A percentile compares a stretch with the other conserved stretches of the same genome.
phyloP scores from a whole-genome alignment of 2,329 filamentous ascomycete genomes.

The Cladosporium sp. region DNA sequence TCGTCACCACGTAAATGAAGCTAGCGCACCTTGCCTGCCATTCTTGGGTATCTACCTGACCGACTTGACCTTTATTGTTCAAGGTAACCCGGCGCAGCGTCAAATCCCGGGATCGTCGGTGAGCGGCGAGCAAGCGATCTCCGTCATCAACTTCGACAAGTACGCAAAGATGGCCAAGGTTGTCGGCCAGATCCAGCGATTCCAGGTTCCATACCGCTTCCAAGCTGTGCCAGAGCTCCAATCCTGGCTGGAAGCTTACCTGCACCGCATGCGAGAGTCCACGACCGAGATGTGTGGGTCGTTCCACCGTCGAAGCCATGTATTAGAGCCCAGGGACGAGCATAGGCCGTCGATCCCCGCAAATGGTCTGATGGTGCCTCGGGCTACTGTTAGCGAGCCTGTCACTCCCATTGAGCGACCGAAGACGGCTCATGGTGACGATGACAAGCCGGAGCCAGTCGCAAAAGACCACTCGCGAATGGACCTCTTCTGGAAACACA shows the following conservation, averaged over 20 bases:
- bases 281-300: constrained; percentile 60
- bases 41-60: constrained; percentile 97
- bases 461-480: constrained; percentile 12
- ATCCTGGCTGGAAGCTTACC: constrained; percentile 83
- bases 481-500: constrained; percentile 18
- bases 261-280: constrained; percentile 66
- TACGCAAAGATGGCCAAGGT: constrained; percentile 92
- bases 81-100: constrained; percentile 83
- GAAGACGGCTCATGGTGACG: constrained; percentile 17
- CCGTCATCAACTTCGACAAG: constrained; percentile 97
- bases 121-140: constrained; percentile 58
- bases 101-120: constrained; percentile 57
- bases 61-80: constrained; percentile 91
- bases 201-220: constrained; percentile 88
- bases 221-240: constrained; percentile 82
- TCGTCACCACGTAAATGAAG: constrained; percentile 73
- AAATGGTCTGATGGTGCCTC: neutral
- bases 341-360: constrained; percentile 1
- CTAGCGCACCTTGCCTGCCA: constrained; percentile 81
- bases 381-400: neutral
- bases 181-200: constrained; percentile 90
- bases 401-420: constrained; percentile 17
- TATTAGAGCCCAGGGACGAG: constrained; percentile 63
- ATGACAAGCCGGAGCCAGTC: constrained; percentile 3
- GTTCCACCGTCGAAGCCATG: constrained; percentile 77